phyloP scores from a whole-genome alignment of 345 rosid genomes.

The Salix caprea region DNA sequence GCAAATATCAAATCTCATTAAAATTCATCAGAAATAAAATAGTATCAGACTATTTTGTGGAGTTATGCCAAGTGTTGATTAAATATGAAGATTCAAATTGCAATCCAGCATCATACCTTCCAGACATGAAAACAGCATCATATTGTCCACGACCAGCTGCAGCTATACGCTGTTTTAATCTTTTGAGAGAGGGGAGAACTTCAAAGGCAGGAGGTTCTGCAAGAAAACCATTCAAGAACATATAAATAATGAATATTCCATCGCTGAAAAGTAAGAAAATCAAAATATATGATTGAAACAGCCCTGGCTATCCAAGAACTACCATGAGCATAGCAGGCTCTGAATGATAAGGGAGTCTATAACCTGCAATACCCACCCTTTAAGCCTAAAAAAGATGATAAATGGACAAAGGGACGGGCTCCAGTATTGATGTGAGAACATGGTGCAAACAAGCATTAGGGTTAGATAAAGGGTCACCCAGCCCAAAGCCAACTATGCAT shows the following conservation, averaged over 20 bases:
- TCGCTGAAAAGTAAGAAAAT: not conserved
- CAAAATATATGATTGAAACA: not conserved
- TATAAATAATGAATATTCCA: not conserved
- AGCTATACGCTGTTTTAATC: slow-evolving; percentile 66
- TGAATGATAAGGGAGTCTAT: not conserved
- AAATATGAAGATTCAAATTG: not conserved
- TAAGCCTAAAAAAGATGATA: not conserved
- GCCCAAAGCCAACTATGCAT: not conserved
- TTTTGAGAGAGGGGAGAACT: slow-evolving; percentile 83
- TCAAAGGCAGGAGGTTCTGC: slow-evolving; percentile 92
- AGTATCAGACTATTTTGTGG: not conserved
- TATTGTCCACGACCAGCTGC: slow-evolving; percentile 86
- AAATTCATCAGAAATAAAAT: not conserved
- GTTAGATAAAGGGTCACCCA: not conserved
- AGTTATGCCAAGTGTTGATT: not conserved
- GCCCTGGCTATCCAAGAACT: not conserved
- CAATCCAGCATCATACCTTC: slow-evolving; percentile 51
- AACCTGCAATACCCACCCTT: not conserved
- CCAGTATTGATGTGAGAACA: not conserved
- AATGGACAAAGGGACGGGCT: not conserved
- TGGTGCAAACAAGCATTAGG: not conserved
- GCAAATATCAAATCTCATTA: not conserved
- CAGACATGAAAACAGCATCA: slow-evolving; percentile 92
- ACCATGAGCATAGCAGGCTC: not conserved
- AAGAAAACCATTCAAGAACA: slow-evolving; percentile 15